A percentile compares a stretch with the other conserved stretches of the same genome.
Evolutionary conservation across 805 yeast genomes (phyloP).

Genomic region (Yarrowia sp.): DNA sequence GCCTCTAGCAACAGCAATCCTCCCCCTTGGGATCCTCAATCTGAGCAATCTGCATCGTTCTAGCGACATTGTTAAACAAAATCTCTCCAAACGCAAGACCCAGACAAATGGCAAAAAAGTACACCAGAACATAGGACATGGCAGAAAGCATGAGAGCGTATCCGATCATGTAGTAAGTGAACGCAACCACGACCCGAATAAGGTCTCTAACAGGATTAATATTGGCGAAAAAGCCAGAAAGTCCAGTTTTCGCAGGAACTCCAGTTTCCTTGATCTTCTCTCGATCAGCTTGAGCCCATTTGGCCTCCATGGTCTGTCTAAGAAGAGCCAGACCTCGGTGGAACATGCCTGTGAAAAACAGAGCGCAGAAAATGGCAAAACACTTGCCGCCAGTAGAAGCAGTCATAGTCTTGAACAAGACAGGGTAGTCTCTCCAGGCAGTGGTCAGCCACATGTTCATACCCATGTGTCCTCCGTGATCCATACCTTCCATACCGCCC

Average conservation of each 20-base stretch:
- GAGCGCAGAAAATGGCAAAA: constrained; percentile 36
- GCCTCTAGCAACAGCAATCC: constrained; percentile 30
- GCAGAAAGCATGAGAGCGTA: constrained; percentile 38
- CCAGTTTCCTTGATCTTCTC: constrained; percentile 5
- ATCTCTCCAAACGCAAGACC: constrained; percentile 36
- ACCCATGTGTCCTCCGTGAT: constrained; percentile 29
- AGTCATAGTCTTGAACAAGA: constrained; percentile 33
- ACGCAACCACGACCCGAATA: constrained; percentile 15
- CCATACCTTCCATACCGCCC: constrained; percentile 19
- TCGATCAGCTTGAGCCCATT: constrained; percentile 27
- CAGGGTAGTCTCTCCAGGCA: constrained; percentile 24
- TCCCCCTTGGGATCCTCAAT: constrained; percentile 36
- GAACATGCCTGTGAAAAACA: constrained; percentile 36
- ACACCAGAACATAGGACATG: constrained; percentile 33
- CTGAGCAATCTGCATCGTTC: constrained; percentile 13
- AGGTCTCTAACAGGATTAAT: constrained; percentile 1
- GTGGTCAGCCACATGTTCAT: constrained; percentile 40
- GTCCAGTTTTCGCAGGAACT: constrained; percentile 11
- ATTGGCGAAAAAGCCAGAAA: constrained; percentile 19
- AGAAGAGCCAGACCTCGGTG: constrained; percentile 34
- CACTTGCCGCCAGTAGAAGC: constrained; percentile 33
- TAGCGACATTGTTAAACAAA: constrained; percentile 30
- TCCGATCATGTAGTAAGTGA: constrained; percentile 36
- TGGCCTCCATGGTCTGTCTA: constrained; percentile 37
- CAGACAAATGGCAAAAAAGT: constrained; percentile 35